Evolutionary conservation across 1,139 yeast genomes (phyloP).

Genomic region (Geotrichum phurueaensis): DNA sequence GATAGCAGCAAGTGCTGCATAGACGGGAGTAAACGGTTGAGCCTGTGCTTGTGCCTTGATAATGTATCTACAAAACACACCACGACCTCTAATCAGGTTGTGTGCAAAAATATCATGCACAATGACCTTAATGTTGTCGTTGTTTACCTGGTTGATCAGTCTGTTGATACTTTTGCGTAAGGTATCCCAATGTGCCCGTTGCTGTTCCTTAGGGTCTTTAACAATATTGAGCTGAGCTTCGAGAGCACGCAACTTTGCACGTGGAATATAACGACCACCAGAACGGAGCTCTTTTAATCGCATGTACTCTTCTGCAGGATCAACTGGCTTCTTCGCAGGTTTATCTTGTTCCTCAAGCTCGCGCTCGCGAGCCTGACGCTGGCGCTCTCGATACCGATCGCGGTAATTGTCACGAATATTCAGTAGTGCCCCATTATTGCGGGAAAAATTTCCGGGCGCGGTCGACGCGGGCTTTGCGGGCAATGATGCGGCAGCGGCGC

Average conservation of each 20-base stretch:
- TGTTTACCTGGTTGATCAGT: conserved; percentile 43
- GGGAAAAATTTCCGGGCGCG: background rate
- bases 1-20: conserved; percentile 54
- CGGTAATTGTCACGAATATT: conserved; percentile 26
- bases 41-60: conserved; percentile 51
- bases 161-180: conserved; percentile 46
- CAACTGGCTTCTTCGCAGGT: conserved; percentile 19
- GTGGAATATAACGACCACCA: conserved; percentile 50
- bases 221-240: conserved; percentile 36
- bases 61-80: conserved; percentile 50
- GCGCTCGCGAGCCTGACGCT: conserved; percentile 28
- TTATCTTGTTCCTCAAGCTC: conserved; percentile 15
- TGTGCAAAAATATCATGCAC: conserved; percentile 47
- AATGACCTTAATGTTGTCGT: conserved; percentile 44
- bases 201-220: conserved; percentile 39
- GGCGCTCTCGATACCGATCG: conserved; percentile 28
- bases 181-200: conserved; percentile 50
- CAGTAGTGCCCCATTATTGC: background rate
- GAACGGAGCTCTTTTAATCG: conserved; percentile 39
- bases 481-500: background rate
- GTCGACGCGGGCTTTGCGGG: background rate
- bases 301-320: conserved; percentile 37
- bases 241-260: conserved; percentile 44
- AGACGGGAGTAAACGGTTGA: conserved; percentile 43
- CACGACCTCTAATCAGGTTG: conserved; percentile 57